Evolutionary conservation across 192 early-diverging fungal genomes (phyloP), one percentile per base, ranked within the genome.

Genomic region (Coemansia sp.): DNA sequence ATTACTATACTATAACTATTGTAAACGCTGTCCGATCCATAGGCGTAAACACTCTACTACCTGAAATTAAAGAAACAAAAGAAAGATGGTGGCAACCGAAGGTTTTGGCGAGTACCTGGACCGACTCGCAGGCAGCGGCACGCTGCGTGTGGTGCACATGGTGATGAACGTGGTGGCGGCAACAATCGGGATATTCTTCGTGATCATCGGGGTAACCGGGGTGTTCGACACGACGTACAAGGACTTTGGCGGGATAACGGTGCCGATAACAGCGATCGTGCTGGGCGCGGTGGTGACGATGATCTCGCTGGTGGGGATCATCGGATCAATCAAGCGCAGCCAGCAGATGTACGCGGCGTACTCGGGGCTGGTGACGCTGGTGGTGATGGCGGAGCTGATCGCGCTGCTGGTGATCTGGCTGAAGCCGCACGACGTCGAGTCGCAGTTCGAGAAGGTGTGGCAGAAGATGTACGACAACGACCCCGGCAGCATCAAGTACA

Each of bases 401-500:
- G 67, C 47, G 16, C 44, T 81, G 11, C 21, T 73, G 19, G 52
- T 73, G 3, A 18, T 76, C 26, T 76, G 68, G 74, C 64, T 81
- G 18, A 63, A 47, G 19, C 79, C 79, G n/a, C 43, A 60, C n/a
- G 67, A 76, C 19, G 57, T 83, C 6, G 79, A 82, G 16, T 67
- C 68, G 39, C 42, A 58, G 53, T 70, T 88, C 43, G 66, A 70
- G 43, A 43, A 63, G 8, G 81, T 80, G 18, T 88, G 87, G 87
- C 69, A 81, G 26, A 67, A 62, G 7, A 62, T 85, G 26, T 88
- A 88, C 19, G 76, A 86, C 8, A 57, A 81, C 21, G 71, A 85
- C n/a, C 87, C 77, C 5, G 71, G 73, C 4, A 60, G 76, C 7
- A 71, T 87, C 37, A 63, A 72, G 49, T 70, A 66, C 26, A 76